phyloP scores from a whole-genome alignment of 179 eudicot genomes.

The Beta lomatogona region DNA sequence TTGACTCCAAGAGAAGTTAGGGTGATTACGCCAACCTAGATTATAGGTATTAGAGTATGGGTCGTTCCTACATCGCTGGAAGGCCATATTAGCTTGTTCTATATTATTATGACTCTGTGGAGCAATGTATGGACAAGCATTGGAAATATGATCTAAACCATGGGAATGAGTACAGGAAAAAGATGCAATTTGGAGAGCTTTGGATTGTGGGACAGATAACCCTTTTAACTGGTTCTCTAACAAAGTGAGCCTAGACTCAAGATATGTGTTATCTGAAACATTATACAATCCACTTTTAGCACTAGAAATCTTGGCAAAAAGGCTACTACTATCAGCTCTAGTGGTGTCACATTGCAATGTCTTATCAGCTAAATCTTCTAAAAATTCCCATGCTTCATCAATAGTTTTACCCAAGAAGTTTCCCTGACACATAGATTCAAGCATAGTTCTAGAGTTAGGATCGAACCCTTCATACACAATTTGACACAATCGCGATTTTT shows the following conservation, averaged over 20 bases:
- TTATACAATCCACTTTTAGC: background rate
- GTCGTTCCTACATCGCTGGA: background rate
- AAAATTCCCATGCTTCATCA: background rate
- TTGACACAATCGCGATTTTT: background rate
- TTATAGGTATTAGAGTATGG: background rate
- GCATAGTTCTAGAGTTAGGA: background rate
- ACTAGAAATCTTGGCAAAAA: background rate
- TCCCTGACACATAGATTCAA: constrained; percentile 11
- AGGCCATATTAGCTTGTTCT: background rate
- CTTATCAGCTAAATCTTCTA: background rate
- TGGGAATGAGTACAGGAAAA: background rate
- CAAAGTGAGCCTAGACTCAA: background rate
- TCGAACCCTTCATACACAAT: background rate
- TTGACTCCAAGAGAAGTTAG: constrained; percentile 4
- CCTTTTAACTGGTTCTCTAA: background rate
- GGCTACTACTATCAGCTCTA: background rate
- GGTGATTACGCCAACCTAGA: background rate
- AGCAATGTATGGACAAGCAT: background rate
- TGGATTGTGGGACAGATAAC: background rate
- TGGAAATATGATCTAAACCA: background rate
- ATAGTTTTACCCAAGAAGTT: background rate
- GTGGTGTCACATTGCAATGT: constrained; percentile 4
- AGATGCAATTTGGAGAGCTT: background rate
- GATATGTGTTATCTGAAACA: background rate
- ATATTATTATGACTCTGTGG: background rate